Evolutionary conservation across 495 filamentous ascomycete species (phyloP), one percentile per base, ranked within the genome.

Genomic region (Neurospora terricola): DNA sequence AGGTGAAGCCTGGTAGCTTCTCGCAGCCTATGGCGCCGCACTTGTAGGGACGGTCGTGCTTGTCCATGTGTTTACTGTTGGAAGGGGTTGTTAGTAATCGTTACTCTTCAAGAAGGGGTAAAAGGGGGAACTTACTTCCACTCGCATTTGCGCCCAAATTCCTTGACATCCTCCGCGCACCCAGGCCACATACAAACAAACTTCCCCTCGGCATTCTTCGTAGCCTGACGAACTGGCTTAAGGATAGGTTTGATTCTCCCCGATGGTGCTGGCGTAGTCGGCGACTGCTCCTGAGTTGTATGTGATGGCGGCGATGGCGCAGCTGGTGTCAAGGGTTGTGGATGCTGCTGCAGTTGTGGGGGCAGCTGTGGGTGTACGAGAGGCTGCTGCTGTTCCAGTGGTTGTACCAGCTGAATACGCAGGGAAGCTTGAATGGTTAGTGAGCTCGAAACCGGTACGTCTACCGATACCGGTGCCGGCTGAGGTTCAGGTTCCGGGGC

Each of bases 31-130:
- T 85, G 36, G 91, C 88, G 34, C 81, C 81, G 80, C 94, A 98
- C 73, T 93, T 91, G 82, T 97, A 97, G 0, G 94, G 94, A 21
- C 94, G 86, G 72, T 95, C 93, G 78, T 98, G 94, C 82, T 97
- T 98, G 83, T 98, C 94, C 93, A 96, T 96, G 80, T 98, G 94
- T 83, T 97, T 95, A 73, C 94, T 94, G 75, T 43, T 73, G 18
- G 76, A 37, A 66, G 54, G 71, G 69, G 76, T 75, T 72, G 75
- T 40, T 48, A 38, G 10, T 48, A 36, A 42, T n/a, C 70, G 8
- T 11, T 38, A n/a, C n/a, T 38, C 21, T 74, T 62, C 37, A 36
- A 48, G 37, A 70, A 37, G 39, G 30, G 21, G 6, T 73, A 11
- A 8, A 30, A 6, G 23, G 37, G 40, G 42, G 30, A 43, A 87